Conservation (phyloP, 257 asterid genomes). For the Nicotiana paniculata region DNA sequence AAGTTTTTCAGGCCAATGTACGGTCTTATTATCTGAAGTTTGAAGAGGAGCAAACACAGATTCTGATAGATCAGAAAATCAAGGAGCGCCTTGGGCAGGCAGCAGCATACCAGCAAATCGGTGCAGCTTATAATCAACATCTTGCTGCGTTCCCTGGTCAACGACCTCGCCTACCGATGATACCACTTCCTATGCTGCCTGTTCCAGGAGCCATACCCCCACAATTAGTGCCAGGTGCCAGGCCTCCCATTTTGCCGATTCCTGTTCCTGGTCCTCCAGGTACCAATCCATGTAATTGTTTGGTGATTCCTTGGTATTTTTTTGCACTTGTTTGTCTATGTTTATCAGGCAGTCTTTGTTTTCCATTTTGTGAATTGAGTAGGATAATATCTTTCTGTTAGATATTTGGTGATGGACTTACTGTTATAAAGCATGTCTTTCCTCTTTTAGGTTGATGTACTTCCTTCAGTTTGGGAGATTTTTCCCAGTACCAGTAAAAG, state of each 20-base stretch:
- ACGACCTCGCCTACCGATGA: slow-evolving; percentile 39
- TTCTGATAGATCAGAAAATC: slow-evolving; percentile 50
- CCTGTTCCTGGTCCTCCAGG: slow-evolving; percentile 44
- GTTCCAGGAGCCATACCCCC: slow-evolving; percentile 33
- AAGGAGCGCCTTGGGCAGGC: slow-evolving; percentile 66
- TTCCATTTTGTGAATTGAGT: not conserved
- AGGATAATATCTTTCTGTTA: not conserved
- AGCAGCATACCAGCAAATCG: slow-evolving; percentile 46
- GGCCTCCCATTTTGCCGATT: slow-evolving; percentile 41
- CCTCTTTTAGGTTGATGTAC: not conserved
- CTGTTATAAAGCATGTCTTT: not conserved
- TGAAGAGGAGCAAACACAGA: slow-evolving; percentile 62
- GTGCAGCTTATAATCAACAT: slow-evolving; percentile 59
- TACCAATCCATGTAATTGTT: slow-evolving; percentile 12
- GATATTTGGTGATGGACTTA: not conserved
- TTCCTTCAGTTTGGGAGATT: not conserved
- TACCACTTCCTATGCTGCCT: slow-evolving; percentile 44
- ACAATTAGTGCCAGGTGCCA: slow-evolving; percentile 33
- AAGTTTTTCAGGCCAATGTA: slow-evolving; percentile 45
- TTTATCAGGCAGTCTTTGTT: not conserved
- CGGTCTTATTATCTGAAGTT: slow-evolving; percentile 56
- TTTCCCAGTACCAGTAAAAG: not conserved
- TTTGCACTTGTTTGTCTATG: not conserved
- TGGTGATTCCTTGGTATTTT: not conserved
- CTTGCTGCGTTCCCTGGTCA: slow-evolving; percentile 59